Conservation (phyloP, 2,329 filamentous ascomycete genomes). For the Hypoxylon sp. region DNA sequence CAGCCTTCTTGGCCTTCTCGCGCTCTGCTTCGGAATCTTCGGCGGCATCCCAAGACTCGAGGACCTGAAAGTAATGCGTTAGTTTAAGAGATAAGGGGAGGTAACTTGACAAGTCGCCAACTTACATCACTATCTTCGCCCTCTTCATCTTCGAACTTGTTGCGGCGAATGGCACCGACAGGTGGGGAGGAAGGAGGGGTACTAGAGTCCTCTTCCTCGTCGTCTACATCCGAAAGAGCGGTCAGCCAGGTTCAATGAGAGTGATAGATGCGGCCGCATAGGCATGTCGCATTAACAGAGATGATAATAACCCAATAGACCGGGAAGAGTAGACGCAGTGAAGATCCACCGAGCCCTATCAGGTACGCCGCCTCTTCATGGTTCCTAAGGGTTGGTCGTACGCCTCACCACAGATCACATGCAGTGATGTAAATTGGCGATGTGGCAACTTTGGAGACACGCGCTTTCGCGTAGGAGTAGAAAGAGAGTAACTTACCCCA, state of each 20-base stretch:
- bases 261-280: conserved; percentile 33
- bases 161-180: conserved; percentile 60
- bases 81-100: conserved; percentile 30
- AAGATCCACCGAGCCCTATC: conserved; percentile 41
- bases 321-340: conserved; percentile 22
- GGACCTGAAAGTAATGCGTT: conserved; percentile 70
- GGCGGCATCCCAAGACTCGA: conserved; percentile 96
- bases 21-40: conserved; percentile 98
- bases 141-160: conserved; percentile 94
- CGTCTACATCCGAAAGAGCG: conserved; percentile 51
- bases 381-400: conserved; percentile 16
- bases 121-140: conserved; percentile 82
- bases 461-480: conserved; percentile 36
- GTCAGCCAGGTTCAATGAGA: conserved; percentile 44
- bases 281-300: conserved; percentile 36
- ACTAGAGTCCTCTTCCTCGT: conserved; percentile 58
- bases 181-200: conserved; percentile 58
- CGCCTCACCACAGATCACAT: conserved; percentile 26
- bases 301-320: conserved; percentile 37
- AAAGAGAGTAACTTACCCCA: conserved; percentile 57
- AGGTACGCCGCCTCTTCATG: conserved; percentile 16
- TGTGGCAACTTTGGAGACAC: conserved; percentile 39
- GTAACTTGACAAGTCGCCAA: conserved; percentile 34
- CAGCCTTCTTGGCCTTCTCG: conserved; percentile 91
- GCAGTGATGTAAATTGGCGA: conserved; percentile 37